These are phyloP conservation scores for Apiospora phragmitis DNA, from an alignment of 2,329 filamentous ascomycete genomes.

Conservation along the genomic window DNA sequence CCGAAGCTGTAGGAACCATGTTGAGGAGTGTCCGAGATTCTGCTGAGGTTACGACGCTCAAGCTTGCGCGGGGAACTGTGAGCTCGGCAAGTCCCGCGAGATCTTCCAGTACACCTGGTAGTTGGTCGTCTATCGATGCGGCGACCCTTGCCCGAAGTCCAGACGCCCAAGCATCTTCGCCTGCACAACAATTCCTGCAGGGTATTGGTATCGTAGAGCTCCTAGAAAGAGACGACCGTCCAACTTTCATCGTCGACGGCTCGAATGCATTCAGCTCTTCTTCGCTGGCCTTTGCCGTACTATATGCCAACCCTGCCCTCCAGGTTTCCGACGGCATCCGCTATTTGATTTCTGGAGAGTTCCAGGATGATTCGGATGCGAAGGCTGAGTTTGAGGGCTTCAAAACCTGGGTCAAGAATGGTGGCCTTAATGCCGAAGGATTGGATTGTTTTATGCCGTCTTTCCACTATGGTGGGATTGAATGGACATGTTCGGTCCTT, in stretches of 20 bases:
- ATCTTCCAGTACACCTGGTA: slow-evolving; percentile 53
- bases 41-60: slow-evolving; percentile 54
- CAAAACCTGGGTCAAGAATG: slow-evolving; percentile 67
- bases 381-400: slow-evolving; percentile 60
- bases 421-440: slow-evolving; percentile 51
- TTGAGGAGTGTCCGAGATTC: slow-evolving; percentile 47
- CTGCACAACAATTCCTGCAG: slow-evolving; percentile 57
- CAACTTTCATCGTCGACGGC: slow-evolving; percentile 74
- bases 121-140: slow-evolving; percentile 55
- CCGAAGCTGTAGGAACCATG: slow-evolving; percentile 48
- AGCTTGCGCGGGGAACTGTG: slow-evolving; percentile 55
- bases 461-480: slow-evolving; percentile 62
- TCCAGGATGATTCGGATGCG: slow-evolving; percentile 40
- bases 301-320: slow-evolving; percentile 70
- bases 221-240: slow-evolving; percentile 74
- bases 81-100: slow-evolving; percentile 47
- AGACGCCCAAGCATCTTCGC: slow-evolving; percentile 46
- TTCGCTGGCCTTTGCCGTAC: slow-evolving; percentile 55
- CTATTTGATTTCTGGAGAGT: slow-evolving; percentile 55
- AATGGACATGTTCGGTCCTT: slow-evolving; percentile 72
- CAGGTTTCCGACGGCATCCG: slow-evolving; percentile 56
- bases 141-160: slow-evolving; percentile 52
- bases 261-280: slow-evolving; percentile 56
- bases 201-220: slow-evolving; percentile 70
- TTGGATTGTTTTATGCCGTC: slow-evolving; percentile 54